phyloP scores from a whole-genome alignment of 441 rosid genomes.

The Rhodomyrtus psidioides region DNA sequence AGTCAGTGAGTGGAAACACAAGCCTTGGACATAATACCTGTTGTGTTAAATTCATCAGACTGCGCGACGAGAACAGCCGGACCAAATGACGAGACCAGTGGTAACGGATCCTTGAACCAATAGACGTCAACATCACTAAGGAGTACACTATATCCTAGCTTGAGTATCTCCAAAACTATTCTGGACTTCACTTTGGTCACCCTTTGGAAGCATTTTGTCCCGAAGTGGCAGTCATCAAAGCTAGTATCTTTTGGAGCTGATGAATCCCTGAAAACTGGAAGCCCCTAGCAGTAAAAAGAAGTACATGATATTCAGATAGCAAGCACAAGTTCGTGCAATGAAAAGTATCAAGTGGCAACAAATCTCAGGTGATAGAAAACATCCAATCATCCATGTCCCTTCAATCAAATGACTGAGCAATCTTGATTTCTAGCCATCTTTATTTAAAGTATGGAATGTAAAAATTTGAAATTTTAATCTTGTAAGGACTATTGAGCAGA shows the following conservation, averaged over 20 bases:
- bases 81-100: slow-evolving; percentile 54
- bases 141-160: slow-evolving; percentile 80
- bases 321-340: background rate
- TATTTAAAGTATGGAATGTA: background rate
- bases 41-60: slow-evolving; percentile 74
- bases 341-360: background rate
- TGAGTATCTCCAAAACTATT: slow-evolving; percentile 71
- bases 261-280: slow-evolving; percentile 79
- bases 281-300: slow-evolving; percentile 41
- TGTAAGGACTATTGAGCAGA: background rate
- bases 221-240: slow-evolving; percentile 88
- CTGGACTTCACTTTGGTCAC: slow-evolving; percentile 94
- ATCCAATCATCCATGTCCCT: background rate
- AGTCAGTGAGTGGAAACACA: background rate
- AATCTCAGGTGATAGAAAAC: background rate
- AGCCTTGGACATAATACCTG: slow-evolving; percentile 36
- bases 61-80: slow-evolving; percentile 76
- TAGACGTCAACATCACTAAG: slow-evolving; percentile 85
- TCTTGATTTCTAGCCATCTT: background rate
- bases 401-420: background rate
- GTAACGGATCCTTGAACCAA: slow-evolving; percentile 83
- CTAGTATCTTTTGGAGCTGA: slow-evolving; percentile 70
- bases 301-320: background rate
- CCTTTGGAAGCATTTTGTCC: slow-evolving; percentile 86
- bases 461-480: background rate